phyloP scores from a whole-genome alignment of 73 alveolate genomes.

The Durusdinium trenchii region DNA sequence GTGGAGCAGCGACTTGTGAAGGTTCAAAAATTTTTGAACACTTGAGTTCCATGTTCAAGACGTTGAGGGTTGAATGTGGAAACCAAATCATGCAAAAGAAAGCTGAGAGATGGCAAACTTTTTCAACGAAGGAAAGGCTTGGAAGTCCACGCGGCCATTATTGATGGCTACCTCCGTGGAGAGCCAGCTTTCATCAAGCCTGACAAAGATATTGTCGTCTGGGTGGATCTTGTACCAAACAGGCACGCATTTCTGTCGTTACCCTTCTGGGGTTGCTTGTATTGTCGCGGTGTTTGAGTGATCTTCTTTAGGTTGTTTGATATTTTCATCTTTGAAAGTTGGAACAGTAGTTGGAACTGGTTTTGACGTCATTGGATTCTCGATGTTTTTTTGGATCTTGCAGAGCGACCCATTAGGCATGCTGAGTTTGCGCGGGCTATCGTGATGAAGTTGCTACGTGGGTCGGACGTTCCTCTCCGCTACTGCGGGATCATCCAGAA shows the following conservation, averaged over 20 bases:
- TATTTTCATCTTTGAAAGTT: neutral
- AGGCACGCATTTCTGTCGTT: no score
- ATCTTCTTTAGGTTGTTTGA: neutral
- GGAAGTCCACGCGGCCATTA: neutral
- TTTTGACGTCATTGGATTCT: neutral
- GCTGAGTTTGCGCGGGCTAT: neutral
- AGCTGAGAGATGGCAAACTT: neutral
- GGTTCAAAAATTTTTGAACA: no score
- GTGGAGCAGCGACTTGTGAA: neutral
- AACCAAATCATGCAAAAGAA: neutral
- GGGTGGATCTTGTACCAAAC: neutral
- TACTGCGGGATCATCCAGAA: neutral
- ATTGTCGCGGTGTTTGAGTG: neutral
- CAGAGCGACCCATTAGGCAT: neutral
- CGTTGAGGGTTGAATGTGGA: neutral
- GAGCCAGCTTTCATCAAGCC: neutral
- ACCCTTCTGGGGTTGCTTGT: neutral
- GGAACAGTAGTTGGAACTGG: neutral
- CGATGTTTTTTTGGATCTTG: neutral
- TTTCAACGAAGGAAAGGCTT: neutral
- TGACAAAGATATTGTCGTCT: neutral
- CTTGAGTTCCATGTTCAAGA: neutral
- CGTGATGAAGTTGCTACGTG: neutral
- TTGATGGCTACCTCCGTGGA: neutral
- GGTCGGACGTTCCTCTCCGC: neutral